Conservation (phyloP, 2,329 filamentous ascomycete species). For the Sphaceloma murrayae region DNA sequence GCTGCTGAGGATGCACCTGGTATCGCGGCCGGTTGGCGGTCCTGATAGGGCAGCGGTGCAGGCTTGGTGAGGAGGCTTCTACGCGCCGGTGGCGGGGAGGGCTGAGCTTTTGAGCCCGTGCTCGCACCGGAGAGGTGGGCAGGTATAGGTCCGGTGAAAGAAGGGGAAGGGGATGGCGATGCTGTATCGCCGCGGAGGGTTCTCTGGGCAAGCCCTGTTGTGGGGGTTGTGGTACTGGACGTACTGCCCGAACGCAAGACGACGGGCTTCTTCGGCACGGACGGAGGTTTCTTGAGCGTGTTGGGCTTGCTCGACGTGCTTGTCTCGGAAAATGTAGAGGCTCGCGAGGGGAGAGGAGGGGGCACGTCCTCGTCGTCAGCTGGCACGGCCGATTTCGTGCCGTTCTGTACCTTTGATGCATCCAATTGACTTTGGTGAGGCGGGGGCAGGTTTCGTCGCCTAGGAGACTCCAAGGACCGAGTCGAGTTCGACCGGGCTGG, state of each 20-base stretch:
- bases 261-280: constrained; percentile 29
- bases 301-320: constrained; percentile 18
- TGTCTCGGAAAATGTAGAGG: constrained; percentile 16
- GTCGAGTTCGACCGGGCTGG: constrained; percentile 8
- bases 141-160: not conserved
- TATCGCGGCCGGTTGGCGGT: not conserved
- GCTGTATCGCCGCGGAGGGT: not conserved
- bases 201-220: not conserved
- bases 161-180: not conserved
- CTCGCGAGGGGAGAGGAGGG: constrained; percentile 13
- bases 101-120: not conserved
- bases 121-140: not conserved
- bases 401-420: constrained; percentile 4
- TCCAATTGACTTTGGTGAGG: constrained; percentile 15
- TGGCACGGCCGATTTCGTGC: not conserved
- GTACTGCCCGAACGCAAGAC: constrained; percentile 25
- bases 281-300: constrained; percentile 30
- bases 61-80: constrained; percentile 10
- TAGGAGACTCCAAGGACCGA: not conserved
- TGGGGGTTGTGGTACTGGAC: constrained; percentile 19
- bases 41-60: not conserved
- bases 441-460: constrained; percentile 13
- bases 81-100: constrained; percentile 6
- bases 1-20: not conserved
- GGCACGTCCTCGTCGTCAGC: constrained; percentile 7